Evolutionary conservation across 2,329 filamentous ascomycete species (phyloP), one percentile per base, ranked within the genome.

Genomic region (Cryphonectria nitschkei): DNA sequence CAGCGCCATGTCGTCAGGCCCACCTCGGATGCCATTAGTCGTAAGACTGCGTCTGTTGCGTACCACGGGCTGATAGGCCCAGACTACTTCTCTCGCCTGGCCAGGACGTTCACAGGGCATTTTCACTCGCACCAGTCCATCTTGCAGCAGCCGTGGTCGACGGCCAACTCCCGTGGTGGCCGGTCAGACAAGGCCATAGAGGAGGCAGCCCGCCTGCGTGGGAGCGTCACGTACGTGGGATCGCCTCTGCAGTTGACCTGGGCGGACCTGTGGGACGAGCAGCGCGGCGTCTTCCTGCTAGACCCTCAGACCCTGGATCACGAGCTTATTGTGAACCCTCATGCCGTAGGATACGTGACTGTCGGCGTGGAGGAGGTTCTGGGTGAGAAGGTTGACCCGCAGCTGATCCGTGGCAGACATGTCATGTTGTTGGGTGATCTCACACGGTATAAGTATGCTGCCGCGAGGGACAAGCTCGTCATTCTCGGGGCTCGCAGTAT

Each of bases 51-150:
- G 1, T 68, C 78, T 32, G 16, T 75, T 32, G 75, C 72, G 14
- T 78, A 80, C 68, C 72, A 63, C 5, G 78, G 78, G 22, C 65
- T 78, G 14, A 78, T 76, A 19, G 74, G 77, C 19, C 76, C 76
- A 0, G 70, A 71, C 43, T 64, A 71, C 56, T 80, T 80, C 68
- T 72, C 74, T 26, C 34, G 73, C 41, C 72, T 80, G 22, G 78
- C 78, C 11, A 76, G 77, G 66, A 79, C 78, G 11, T 80, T 79
- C 56, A 80, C 78, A 1, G 78, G 78, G 0, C 78, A 80, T 64
- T 80, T 80, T 56, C 78, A 80, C 71, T 77, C 74, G 50, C 77
- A 78, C 62, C 78, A 80, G 69, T 76, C 75, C 16, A 79, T 80
- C 26, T 26, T 76, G 41, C 78, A 77, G 68, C 50, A 39, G 34